phyloP scores from a whole-genome alignment of 2,329 filamentous ascomycete genomes.

The Ophiostoma populinum region DNA sequence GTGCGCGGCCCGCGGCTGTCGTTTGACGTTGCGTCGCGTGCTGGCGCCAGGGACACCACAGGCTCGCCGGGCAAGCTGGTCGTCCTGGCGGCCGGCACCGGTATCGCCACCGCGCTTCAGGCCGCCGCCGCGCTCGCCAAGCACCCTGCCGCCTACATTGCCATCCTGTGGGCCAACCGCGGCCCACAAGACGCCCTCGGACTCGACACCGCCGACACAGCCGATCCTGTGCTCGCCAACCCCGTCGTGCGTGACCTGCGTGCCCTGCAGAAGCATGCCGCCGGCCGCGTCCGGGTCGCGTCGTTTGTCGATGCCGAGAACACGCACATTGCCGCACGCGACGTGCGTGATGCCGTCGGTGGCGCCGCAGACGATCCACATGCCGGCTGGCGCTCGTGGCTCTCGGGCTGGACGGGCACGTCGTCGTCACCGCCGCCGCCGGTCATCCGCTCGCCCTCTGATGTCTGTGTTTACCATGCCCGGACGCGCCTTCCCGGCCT shows the following conservation, averaged over 20 bases:
- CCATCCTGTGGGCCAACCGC: conserved; percentile 72
- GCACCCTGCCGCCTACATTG: conserved; percentile 26
- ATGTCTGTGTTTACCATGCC: conserved; percentile 7
- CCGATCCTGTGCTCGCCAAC: conserved; percentile 15
- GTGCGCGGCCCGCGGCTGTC: conserved; percentile 65
- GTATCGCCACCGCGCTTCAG: conserved; percentile 80
- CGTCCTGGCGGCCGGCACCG: conserved; percentile 84
- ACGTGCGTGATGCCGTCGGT: conserved; percentile 20
- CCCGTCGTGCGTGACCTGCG: conserved; percentile 45
- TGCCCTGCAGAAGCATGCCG: conserved; percentile 44
- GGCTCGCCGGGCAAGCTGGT: conserved; percentile 32
- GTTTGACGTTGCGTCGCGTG: conserved; percentile 28
- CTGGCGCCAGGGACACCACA: conserved; percentile 13
- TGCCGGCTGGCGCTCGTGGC: too few species aligned
- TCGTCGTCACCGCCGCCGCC: background rate
- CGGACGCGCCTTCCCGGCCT: background rate
- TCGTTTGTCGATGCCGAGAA: conserved; percentile 75
- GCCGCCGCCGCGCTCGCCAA: conserved; percentile 44
- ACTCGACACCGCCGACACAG: conserved; percentile 17
- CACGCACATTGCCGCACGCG: conserved; percentile 39
- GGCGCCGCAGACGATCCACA: too few species aligned
- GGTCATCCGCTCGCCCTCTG: too few species aligned
- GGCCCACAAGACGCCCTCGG: conserved; percentile 46
- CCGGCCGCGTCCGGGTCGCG: conserved; percentile 41
- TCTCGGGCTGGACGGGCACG: background rate